A percentile compares a stretch with the other conserved stretches of the same genome.
These are phyloP conservation scores for Zygosaccharomyces bailii DNA, from an alignment of 805 yeast genomes.

Conservation along the genomic window DNA sequence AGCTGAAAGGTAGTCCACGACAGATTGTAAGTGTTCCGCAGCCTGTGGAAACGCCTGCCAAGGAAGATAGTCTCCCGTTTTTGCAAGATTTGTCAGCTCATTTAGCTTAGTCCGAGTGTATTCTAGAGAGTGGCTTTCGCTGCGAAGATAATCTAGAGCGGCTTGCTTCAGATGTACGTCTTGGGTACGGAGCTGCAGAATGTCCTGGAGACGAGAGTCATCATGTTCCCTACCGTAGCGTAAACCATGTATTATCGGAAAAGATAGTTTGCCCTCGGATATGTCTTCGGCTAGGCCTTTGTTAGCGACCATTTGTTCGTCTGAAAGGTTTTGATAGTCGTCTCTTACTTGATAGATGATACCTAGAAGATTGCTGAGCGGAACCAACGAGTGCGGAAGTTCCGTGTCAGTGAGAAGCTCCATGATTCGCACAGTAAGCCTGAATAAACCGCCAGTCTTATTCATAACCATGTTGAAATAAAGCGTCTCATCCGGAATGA, in stretches of 20 bases:
- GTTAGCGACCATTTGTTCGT: slow-evolving; percentile 44
- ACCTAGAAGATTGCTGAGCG: slow-evolving; percentile 74
- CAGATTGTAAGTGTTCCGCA: slow-evolving; percentile 13
- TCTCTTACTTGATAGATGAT: slow-evolving; percentile 81
- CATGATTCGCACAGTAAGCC: slow-evolving; percentile 68
- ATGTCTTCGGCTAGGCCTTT: slow-evolving; percentile 85
- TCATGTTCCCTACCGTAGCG: slow-evolving; percentile 36
- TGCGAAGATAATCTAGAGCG: slow-evolving; percentile 48
- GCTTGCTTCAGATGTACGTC: slow-evolving; percentile 48
- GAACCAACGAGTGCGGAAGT: slow-evolving; percentile 40
- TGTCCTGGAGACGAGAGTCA: slow-evolving; percentile 42
- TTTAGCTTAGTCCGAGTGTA: slow-evolving; percentile 23
- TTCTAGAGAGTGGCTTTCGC: slow-evolving; percentile 30
- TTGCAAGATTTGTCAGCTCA: slow-evolving; percentile 21
- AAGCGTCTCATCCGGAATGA: slow-evolving; percentile 57
- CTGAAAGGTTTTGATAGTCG: slow-evolving; percentile 69
- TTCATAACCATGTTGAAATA: slow-evolving; percentile 80
- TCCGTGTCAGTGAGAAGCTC: slow-evolving; percentile 34
- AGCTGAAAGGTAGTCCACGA: slow-evolving; percentile 17
- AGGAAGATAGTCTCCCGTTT: slow-evolving; percentile 25
- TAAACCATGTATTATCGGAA: slow-evolving; percentile 74
- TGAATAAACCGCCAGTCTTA: slow-evolving; percentile 85
- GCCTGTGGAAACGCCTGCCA: slow-evolving; percentile 11
- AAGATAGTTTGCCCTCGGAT: slow-evolving; percentile 84
- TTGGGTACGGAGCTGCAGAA: slow-evolving; percentile 50